Base-by-base conservation (phyloP, 495 filamentous ascomycete genomes). In the Aspergillus mulundensis region DNA sequence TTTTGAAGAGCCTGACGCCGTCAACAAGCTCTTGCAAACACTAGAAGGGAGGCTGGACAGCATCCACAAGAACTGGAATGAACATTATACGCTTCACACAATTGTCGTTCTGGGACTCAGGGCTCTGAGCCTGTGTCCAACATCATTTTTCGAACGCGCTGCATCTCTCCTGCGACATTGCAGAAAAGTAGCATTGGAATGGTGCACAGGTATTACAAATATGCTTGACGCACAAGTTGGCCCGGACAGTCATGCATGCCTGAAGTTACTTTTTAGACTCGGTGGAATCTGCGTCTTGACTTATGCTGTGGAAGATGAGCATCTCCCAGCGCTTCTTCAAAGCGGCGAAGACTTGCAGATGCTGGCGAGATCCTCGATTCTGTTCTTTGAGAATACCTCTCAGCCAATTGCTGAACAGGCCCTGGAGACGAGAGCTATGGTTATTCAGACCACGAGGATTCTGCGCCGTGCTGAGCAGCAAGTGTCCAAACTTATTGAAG, bases 51-150 rank as follows among this genome's bases (percentile, higher is more conserved):
- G 60, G 18, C 50, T 72, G 8, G 21, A 32, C 12, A 65, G 63
- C 24, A 62, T 77, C 19, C 60, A 71, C 54, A 68, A 66, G 2
- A 82, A 81, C 42, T 82, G 78, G 79, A 64, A 74, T 50, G 71
- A 71, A 15, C 61, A 64, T 16, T 43, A 61, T 20, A 71, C 72
- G 5, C 62, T 76, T 0, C 60, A 70, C 38, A 61, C 65, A 3
- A 68, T 80, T 49, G 63, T 76, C 30, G 41, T 62, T 7, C 53
- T 77, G 10, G 59, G 69, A 0, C 56, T 66, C 40, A 70, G 72
- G 8, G 45, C 75, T 12, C 58, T 79, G 10, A 76, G 72, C 1
- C 46, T 75, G 1, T 66, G 61, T 2, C 39, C 48, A 7, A 43
- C 61, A 4, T 28, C 25, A 28, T 28, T 28, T 12, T 21, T 49